Percentiles rank a stretch among this genome's conserved stretches.
Evolutionary conservation across 768 basidiomycete genomes (phyloP).

Genomic region (Leccinum truebloodii): DNA sequence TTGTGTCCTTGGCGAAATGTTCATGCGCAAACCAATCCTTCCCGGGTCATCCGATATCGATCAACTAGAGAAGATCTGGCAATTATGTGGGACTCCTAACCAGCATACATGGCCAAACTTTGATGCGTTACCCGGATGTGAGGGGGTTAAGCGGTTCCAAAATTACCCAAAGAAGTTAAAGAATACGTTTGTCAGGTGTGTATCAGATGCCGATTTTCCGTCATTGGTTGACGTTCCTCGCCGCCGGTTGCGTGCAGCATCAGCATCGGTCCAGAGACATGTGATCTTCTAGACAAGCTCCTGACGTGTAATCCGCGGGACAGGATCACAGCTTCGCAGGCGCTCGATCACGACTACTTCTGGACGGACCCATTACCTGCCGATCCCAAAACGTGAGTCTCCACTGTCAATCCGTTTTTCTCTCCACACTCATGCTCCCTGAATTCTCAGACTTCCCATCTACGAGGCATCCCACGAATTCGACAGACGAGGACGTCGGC

Average conservation of each 20-base stretch:
- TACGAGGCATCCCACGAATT: constrained; percentile 87
- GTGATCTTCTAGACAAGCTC: constrained; percentile 80
- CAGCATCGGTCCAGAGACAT: constrained; percentile 72
- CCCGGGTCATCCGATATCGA: constrained; percentile 88
- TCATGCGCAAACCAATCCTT: constrained; percentile 80
- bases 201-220: constrained; percentile 13
- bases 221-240: constrained; percentile 2
- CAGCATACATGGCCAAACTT: constrained; percentile 80
- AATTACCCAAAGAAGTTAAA: constrained; percentile 56
- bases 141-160: constrained; percentile 69
- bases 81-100: constrained; percentile 85
- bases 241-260: constrained; percentile 16
- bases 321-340: constrained; percentile 81
- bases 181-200: constrained; percentile 60
- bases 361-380: constrained; percentile 89
- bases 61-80: constrained; percentile 88
- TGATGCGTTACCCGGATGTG: constrained; percentile 74
- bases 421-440: background rate
- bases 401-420: background rate
- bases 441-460: constrained; percentile 53
- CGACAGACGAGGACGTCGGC: constrained; percentile 68
- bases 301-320: constrained; percentile 81
- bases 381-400: constrained; percentile 72
- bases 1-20: constrained; percentile 98
- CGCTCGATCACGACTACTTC: constrained; percentile 92